These are phyloP conservation scores for Filosporella fistucella DNA, from an alignment of 495 filamentous ascomycete species.

Conservation along the genomic window DNA sequence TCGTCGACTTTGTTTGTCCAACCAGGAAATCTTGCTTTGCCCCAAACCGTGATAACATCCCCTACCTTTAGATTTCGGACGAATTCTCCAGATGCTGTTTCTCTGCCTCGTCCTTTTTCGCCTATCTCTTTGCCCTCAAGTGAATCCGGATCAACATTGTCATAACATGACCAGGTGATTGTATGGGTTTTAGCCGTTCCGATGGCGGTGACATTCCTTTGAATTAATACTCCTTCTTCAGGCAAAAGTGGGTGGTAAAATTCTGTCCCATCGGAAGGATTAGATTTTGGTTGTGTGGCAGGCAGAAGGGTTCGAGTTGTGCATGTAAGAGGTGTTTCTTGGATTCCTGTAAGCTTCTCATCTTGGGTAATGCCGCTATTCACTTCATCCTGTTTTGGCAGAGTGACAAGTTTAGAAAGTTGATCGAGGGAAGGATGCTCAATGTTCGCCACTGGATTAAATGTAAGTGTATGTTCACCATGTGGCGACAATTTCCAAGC, in stretches of 20 bases:
- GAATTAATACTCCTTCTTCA: no score
- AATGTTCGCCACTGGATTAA: no score
- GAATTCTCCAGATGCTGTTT: slow-evolving; percentile 49
- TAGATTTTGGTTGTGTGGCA: no score
- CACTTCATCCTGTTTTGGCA: no score
- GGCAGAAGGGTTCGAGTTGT: slow-evolving; percentile 3
- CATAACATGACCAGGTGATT: slow-evolving; percentile 55
- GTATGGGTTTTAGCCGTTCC: slow-evolving; percentile 31
- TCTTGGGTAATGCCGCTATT: no score
- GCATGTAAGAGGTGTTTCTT: neutral
- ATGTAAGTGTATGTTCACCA: no score
- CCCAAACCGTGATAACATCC: slow-evolving; percentile 64
- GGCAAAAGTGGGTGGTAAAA: no score
- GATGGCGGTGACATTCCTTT: slow-evolving; percentile 44
- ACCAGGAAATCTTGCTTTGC: slow-evolving; percentile 52
- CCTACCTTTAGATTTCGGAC: slow-evolving; percentile 55
- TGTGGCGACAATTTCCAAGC: no score
- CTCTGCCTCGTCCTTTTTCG: slow-evolving; percentile 43
- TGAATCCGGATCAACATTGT: slow-evolving; percentile 43
- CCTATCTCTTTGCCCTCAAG: slow-evolving; percentile 33
- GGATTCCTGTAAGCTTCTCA: neutral
- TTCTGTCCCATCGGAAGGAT: no score
- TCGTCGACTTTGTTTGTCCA: slow-evolving; percentile 57
- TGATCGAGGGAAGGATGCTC: no score
- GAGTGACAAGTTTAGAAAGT: no score